Percentiles rank a stretch among this genome's conserved stretches.
phyloP scores from a whole-genome alignment of 108 stramenopile species.

The Cyclostephanos tholiformis region DNA sequence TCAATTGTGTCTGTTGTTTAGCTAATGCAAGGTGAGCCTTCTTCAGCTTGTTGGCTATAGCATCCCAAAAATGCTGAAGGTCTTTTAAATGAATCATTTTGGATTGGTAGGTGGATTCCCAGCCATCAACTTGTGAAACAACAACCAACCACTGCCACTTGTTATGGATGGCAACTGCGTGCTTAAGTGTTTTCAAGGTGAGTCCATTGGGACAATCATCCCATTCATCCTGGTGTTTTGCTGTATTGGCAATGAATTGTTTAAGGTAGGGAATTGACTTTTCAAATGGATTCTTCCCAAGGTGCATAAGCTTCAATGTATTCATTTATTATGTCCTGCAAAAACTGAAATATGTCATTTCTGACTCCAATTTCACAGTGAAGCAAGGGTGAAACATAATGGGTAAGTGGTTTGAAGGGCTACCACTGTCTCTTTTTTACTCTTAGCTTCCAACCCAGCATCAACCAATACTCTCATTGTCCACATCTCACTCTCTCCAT shows the following conservation, averaged over 20 bases:
- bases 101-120: too few relatives aligned
- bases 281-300: not conserved
- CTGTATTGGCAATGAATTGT: not conserved
- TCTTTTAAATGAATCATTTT: too few relatives aligned
- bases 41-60: too few relatives aligned
- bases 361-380: not conserved
- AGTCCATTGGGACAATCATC: too few relatives aligned
- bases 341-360: not conserved
- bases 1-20: too few relatives aligned
- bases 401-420: not conserved
- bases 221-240: not conserved
- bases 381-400: not conserved
- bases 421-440: not conserved
- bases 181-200: not conserved
- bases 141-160: too few relatives aligned
- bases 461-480: not conserved
- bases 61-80: too few relatives aligned
- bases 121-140: too few relatives aligned
- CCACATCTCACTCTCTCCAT: conserved; percentile 6
- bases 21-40: too few relatives aligned
- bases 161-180: not conserved
- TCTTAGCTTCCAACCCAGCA: not conserved
- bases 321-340: not conserved
- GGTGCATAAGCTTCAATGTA: not conserved
- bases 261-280: not conserved